Conservation (phyloP, 352 stramenopile genomes). For the Globisporangium solare region DNA sequence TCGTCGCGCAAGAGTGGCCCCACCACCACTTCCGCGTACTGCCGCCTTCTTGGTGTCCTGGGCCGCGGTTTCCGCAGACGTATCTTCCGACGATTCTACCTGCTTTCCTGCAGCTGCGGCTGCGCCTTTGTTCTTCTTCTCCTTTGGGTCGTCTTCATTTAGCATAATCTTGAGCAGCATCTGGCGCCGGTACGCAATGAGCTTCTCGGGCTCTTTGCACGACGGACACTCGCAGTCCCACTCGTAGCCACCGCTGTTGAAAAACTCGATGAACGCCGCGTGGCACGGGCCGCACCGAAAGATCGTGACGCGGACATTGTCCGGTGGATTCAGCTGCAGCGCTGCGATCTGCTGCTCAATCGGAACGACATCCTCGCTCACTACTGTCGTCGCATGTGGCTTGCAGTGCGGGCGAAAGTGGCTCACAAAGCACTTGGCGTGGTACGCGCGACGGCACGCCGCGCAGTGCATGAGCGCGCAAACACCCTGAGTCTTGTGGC, state of each 20-base stretch:
- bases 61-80: too few species aligned
- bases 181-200: conserved; percentile 24
- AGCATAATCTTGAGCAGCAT: conserved; percentile 45
- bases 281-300: conserved; percentile 44
- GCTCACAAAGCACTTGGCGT: conserved; percentile 34
- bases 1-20: background rate
- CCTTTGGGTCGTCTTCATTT: conserved; percentile 20
- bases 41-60: background rate
- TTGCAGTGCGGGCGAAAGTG: conserved; percentile 28
- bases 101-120: background rate
- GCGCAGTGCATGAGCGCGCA: conserved; percentile 36
- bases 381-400: background rate
- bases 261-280: conserved; percentile 40
- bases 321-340: conserved; percentile 19
- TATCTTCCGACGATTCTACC: background rate
- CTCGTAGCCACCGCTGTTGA: conserved; percentile 24
- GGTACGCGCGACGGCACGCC: conserved; percentile 35
- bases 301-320: conserved; percentile 25
- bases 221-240: conserved; percentile 40
- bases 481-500: conserved; percentile 25
- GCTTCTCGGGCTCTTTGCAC: conserved; percentile 30
- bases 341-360: conserved; percentile 30
- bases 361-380: background rate
- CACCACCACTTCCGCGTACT: background rate
- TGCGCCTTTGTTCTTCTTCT: conserved; percentile 6